These are phyloP conservation scores for Ogataea ganodermae DNA, from an alignment of 805 yeast genomes.

Conservation along the genomic window DNA sequence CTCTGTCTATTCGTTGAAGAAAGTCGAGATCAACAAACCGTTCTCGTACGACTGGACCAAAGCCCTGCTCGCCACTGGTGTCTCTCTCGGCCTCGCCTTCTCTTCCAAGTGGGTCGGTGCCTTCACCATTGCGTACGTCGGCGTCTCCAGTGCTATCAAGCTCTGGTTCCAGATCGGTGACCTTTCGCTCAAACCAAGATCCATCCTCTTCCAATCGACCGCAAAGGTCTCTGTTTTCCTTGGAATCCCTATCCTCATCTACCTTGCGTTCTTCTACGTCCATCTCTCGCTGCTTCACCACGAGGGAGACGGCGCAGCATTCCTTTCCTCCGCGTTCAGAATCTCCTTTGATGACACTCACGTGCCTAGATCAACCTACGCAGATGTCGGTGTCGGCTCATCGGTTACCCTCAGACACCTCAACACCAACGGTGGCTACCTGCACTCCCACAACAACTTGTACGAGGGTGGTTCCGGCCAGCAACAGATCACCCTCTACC, in stretches of 20 bases:
- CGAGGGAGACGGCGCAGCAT: slow-evolving; percentile 73
- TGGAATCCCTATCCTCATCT: slow-evolving; percentile 59
- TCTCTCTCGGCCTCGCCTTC: slow-evolving; percentile 71
- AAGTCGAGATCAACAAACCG: slow-evolving; percentile 66
- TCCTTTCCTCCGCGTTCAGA: slow-evolving; percentile 74
- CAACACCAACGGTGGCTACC: slow-evolving; percentile 75
- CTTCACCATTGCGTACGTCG: slow-evolving; percentile 80
- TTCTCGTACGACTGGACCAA: slow-evolving; percentile 58
- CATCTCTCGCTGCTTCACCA: slow-evolving; percentile 60
- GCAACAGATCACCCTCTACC: slow-evolving; percentile 80
- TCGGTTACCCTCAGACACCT: slow-evolving; percentile 65
- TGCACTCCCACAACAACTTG: slow-evolving; percentile 74
- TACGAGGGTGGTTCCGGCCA: slow-evolving; percentile 82
- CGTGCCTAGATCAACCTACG: slow-evolving; percentile 58
- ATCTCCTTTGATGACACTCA: slow-evolving; percentile 58
- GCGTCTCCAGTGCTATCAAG: slow-evolving; percentile 58
- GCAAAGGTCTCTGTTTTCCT: slow-evolving; percentile 55
- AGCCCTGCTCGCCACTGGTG: slow-evolving; percentile 61
- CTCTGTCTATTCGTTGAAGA: slow-evolving; percentile 63
- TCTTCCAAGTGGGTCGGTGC: slow-evolving; percentile 86
- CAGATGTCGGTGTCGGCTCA: slow-evolving; percentile 76
- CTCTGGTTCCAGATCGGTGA: slow-evolving; percentile 77
- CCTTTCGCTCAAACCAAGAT: slow-evolving; percentile 48
- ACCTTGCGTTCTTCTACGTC: slow-evolving; percentile 58
- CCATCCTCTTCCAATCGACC: slow-evolving; percentile 48